Conservation (phyloP, 176 grass and related monocot species). For the Phoenix roebelenii region DNA sequence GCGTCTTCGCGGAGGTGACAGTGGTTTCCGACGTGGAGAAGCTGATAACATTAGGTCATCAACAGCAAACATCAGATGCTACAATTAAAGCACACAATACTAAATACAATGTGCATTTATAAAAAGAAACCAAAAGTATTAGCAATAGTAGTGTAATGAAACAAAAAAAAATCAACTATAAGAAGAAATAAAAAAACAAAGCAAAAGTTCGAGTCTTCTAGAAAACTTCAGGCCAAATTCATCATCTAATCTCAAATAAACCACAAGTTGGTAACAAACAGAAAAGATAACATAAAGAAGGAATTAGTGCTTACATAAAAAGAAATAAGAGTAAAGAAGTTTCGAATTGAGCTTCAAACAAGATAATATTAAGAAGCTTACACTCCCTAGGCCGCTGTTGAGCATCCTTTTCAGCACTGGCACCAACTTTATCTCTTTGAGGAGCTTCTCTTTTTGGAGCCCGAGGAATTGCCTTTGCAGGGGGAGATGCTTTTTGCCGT, state of each 20-base stretch:
- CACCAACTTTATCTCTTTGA: conserved; percentile 63
- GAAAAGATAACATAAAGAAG: not conserved
- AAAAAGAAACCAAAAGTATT: too few relatives aligned
- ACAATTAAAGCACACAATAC: too few relatives aligned
- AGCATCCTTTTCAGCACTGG: conserved; percentile 60
- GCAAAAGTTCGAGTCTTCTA: not conserved
- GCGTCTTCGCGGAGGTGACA: conserved; percentile 47
- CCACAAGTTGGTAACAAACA: not conserved
- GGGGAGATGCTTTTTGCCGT: conserved; percentile 67
- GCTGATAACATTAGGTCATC: conserved; percentile 23
- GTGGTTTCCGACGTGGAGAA: conserved; percentile 61
- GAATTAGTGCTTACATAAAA: not conserved
- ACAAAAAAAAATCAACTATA: not conserved
- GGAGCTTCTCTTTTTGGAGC: conserved; percentile 61
- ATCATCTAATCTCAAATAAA: not conserved
- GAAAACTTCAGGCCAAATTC: not conserved
- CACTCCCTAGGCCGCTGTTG: conserved; percentile 43
- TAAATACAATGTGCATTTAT: too few relatives aligned
- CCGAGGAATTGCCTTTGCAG: conserved; percentile 39
- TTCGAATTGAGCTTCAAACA: too few relatives aligned
- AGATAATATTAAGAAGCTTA: conserved; percentile 25
- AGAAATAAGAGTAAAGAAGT: not conserved
- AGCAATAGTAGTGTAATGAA: not conserved
- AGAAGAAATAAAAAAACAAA: conserved; percentile 13
- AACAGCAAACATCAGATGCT: too few relatives aligned